These are phyloP conservation scores for Acaromyces ingoldii DNA, from an alignment of 1,284 basidiomycete species.

Conservation along the genomic window DNA sequence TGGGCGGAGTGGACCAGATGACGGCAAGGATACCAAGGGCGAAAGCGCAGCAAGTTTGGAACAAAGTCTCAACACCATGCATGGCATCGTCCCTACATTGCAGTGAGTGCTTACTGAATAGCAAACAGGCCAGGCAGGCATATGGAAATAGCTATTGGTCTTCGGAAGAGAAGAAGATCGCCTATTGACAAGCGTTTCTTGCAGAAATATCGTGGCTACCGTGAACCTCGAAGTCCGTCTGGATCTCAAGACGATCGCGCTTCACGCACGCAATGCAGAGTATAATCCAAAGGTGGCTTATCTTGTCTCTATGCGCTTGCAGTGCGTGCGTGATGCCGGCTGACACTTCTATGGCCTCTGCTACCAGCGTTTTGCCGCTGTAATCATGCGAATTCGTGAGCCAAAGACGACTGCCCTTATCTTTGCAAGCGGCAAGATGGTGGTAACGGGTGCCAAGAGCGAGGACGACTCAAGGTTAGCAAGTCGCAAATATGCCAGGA, in stretches of 20 bases:
- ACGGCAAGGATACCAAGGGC: conserved; percentile 19
- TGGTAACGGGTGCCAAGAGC: conserved; percentile 97
- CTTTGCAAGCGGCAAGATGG: conserved; percentile 99
- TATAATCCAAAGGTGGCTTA: conserved; percentile 97
- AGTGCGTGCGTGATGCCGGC: conserved; percentile 37
- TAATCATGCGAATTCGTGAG: conserved; percentile 99
- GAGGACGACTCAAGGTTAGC: conserved; percentile 96
- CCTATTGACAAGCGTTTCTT: not conserved
- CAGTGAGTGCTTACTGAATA: conserved; percentile 48
- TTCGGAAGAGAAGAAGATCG: not conserved
- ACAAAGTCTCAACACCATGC: conserved; percentile 45
- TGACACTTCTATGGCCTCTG: conserved; percentile 56
- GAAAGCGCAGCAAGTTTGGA: conserved; percentile 16
- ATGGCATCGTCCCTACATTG: conserved; percentile 52
- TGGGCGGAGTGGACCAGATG: too few species aligned
- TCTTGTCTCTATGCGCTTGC: not conserved
- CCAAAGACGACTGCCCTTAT: conserved; percentile 99
- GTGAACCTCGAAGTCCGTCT: conserved; percentile 96
- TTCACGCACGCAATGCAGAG: conserved; percentile 97
- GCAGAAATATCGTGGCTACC: conserved; percentile 92
- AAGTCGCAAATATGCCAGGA: conserved; percentile 96
- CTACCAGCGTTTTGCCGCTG: conserved; percentile 94
- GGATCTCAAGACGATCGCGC: conserved; percentile 95
- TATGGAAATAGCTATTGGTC: not conserved
- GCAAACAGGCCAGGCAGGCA: too few species aligned